These are phyloP conservation scores for Coemansia sp. DNA, from an alignment of 192 early-diverging fungal species.

Conservation along the genomic window DNA sequence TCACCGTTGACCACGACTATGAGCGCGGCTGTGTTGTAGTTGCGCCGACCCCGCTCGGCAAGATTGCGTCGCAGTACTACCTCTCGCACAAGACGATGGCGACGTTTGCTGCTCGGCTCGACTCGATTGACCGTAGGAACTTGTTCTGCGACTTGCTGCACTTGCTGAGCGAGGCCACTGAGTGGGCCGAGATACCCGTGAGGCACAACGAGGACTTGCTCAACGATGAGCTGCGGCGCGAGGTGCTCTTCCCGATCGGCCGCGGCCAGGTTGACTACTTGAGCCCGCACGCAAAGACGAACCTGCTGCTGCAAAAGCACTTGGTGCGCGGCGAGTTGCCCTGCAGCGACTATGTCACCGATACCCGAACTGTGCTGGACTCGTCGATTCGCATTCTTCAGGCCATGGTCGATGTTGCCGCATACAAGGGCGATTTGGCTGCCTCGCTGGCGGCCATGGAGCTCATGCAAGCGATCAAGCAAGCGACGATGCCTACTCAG, in stretches of 20 bases:
- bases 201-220: conserved; percentile 94
- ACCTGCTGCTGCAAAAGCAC: conserved; percentile 89
- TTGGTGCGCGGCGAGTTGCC: conserved; percentile 80
- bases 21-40: conserved; percentile 41
- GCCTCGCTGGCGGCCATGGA: conserved; percentile 76
- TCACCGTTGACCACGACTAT: conserved; percentile 59
- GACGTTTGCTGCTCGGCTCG: conserved; percentile 65
- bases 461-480: conserved; percentile 92
- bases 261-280: conserved; percentile 61
- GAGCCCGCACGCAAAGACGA: conserved; percentile 90
- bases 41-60: conserved; percentile 73
- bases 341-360: conserved; percentile 89
- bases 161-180: conserved; percentile 79
- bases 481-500: conserved; percentile 80
- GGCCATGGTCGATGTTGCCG: conserved; percentile 94
- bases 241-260: conserved; percentile 69
- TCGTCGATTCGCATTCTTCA: conserved; percentile 89
- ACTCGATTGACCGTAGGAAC: conserved; percentile 36
- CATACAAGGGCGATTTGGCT: conserved; percentile 65
- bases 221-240: conserved; percentile 80
- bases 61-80: conserved; percentile 93
- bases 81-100: conserved; percentile 81
- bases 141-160: conserved; percentile 70
- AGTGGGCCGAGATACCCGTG: conserved; percentile 92
- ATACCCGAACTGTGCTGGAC: conserved; percentile 89